Evolutionary conservation across 805 yeast genomes (phyloP).

Genomic region (Candida hungchunana): DNA sequence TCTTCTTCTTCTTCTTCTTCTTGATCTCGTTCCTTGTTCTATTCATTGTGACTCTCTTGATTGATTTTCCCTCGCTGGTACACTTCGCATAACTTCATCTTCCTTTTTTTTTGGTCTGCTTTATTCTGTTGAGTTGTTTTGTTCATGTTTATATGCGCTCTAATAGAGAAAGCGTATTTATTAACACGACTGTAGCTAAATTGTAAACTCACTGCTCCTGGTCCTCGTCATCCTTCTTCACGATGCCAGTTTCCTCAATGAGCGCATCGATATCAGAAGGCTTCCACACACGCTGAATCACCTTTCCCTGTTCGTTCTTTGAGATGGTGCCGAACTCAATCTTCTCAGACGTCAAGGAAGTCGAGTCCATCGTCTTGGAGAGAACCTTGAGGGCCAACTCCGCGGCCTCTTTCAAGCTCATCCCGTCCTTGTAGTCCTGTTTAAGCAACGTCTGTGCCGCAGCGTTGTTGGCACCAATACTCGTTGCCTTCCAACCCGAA

Average conservation of each 20-base stretch:
- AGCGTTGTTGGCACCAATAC: conserved; percentile 93
- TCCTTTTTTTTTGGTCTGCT: background rate
- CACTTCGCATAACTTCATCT: background rate
- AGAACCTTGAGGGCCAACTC: conserved; percentile 87
- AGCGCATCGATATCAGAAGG: conserved; percentile 73
- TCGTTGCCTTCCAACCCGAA: conserved; percentile 97
- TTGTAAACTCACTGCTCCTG: conserved; percentile 16
- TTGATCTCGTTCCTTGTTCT: conserved; percentile 1
- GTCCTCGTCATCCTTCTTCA: conserved; percentile 50
- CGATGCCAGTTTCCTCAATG: conserved; percentile 68
- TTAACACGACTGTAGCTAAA: too few species aligned
- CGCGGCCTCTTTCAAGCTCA: conserved; percentile 69
- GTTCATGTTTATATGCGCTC: too few species aligned
- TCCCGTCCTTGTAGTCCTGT: conserved; percentile 88
- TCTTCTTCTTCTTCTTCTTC: conserved; percentile 1
- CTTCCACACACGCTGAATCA: conserved; percentile 70
- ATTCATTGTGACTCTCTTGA: background rate
- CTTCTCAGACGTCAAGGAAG: conserved; percentile 82
- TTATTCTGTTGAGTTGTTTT: background rate
- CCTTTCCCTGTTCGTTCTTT: conserved; percentile 43
- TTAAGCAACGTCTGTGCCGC: conserved; percentile 94
- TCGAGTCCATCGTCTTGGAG: conserved; percentile 89
- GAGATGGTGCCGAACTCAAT: conserved; percentile 86
- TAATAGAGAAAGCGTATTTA: too few species aligned
- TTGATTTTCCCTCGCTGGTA: background rate